Evolutionary conservation across 73 alveolate species (phyloP).

Genomic region (Uronychia binucleata): DNA sequence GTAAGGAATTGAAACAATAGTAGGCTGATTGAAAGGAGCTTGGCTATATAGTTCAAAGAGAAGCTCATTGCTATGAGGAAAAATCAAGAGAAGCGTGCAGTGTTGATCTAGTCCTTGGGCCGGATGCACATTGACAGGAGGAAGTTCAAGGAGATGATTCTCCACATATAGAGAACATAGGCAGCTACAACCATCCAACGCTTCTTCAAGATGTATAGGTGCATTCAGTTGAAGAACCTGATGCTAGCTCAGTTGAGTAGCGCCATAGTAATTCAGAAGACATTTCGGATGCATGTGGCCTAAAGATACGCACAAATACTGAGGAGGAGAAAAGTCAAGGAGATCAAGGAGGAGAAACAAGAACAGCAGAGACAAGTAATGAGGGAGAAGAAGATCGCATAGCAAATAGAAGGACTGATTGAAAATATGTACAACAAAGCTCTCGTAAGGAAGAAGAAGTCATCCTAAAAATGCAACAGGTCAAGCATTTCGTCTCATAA

Average conservation of each 20-base stretch:
- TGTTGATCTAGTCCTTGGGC: neutral
- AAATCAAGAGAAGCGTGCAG: neutral
- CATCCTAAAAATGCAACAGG: neutral
- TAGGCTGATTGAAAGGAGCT: neutral
- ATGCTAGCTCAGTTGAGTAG: neutral
- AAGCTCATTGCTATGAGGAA: neutral
- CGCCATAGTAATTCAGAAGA: conserved; percentile 18
- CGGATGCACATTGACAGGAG: neutral
- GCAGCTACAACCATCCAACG: conserved; percentile 14
- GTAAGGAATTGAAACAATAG: neutral
- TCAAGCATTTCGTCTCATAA: neutral
- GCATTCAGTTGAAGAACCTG: neutral
- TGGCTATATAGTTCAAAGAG: neutral
- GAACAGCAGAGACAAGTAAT: conserved; percentile 2
- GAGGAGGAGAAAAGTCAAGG: neutral
- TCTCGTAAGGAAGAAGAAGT: neutral
- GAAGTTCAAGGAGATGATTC: neutral
- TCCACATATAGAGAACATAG: neutral
- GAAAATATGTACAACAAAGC: conserved; percentile 13
- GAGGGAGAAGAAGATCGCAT: conserved; percentile 18
- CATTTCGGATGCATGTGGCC: conserved; percentile 7
- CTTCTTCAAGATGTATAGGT: neutral
- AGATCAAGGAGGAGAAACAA: neutral
- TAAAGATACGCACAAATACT: neutral
- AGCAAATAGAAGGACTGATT: conserved; percentile 22